A percentile compares a stretch with the other conserved stretches of the same genome.
Conservation (phyloP, 805 yeast genomes). For the Nakazawaea ishiwadae region DNA sequence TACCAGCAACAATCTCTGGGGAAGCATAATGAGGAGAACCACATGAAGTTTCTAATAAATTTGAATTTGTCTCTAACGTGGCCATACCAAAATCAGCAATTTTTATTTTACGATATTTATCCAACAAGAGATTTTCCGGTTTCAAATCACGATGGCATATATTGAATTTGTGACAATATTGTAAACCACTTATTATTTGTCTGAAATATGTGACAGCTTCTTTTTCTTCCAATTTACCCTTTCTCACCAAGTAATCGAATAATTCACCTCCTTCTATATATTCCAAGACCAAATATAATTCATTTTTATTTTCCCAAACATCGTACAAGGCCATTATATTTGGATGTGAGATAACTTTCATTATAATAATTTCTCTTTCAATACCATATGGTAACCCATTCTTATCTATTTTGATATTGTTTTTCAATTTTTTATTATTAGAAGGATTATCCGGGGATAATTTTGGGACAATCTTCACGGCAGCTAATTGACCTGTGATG, state of each 20-base stretch:
- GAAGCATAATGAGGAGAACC: conserved; percentile 99
- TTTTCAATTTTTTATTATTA: conserved; percentile 20
- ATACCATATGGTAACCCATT: conserved; percentile 76
- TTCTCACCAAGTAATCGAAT: conserved; percentile 84
- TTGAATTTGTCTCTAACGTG: conserved; percentile 78
- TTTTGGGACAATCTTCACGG: conserved; percentile 94
- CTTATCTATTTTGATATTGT: conserved; percentile 36
- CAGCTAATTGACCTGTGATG: conserved; percentile 84
- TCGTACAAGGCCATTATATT: conserved; percentile 76
- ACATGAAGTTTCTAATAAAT: conserved; percentile 87
- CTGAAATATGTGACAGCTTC: conserved; percentile 88
- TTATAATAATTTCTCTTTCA: conserved; percentile 79
- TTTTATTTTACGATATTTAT: conserved; percentile 81
- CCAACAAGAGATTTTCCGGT: conserved; percentile 76
- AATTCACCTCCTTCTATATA: conserved; percentile 97
- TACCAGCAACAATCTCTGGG: conserved; percentile 95
- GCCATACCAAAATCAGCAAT: conserved; percentile 99
- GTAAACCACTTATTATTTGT: conserved; percentile 62
- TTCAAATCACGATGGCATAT: conserved; percentile 77
- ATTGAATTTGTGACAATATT: conserved; percentile 61
- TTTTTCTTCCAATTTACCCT: conserved; percentile 81
- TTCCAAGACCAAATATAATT: conserved; percentile 81
- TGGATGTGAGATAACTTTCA: conserved; percentile 76
- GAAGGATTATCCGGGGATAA: conserved; percentile 48
- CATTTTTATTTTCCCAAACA: conserved; percentile 84